Conservation (phyloP, 73 alveolate species). For the Stentor coeruleus region DNA sequence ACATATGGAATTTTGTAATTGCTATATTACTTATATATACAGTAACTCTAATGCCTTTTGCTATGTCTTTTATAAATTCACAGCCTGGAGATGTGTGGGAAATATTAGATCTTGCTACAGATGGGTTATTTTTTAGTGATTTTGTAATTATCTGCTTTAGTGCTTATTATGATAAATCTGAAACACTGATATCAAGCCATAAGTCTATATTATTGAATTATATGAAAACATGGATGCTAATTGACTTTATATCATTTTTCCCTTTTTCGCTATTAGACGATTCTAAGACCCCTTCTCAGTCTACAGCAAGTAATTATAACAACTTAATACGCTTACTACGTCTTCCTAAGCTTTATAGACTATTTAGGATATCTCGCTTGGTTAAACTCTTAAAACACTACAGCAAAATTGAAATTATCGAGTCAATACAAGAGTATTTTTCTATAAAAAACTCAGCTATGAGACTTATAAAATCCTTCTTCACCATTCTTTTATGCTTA, state of each 20-base stretch:
- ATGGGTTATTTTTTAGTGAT: constrained; percentile 54
- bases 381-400: constrained; percentile 41
- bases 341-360: constrained; percentile 56
- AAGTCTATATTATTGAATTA: constrained; percentile 43
- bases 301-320: constrained; percentile 38
- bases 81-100: constrained; percentile 29
- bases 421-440: constrained; percentile 37
- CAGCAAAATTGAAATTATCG: constrained; percentile 35
- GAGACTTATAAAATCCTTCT: constrained; percentile 43
- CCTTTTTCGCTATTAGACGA: constrained; percentile 28
- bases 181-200: constrained; percentile 32
- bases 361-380: constrained; percentile 45
- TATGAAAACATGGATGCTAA: constrained; percentile 49
- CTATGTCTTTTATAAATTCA: constrained; percentile 42
- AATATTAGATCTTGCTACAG: constrained; percentile 37
- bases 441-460: constrained; percentile 47
- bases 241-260: constrained; percentile 54
- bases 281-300: not conserved
- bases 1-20: constrained; percentile 31
- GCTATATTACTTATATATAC: constrained; percentile 47
- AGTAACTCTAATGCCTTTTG: constrained; percentile 62
- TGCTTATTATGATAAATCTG: constrained; percentile 61
- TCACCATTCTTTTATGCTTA: constrained; percentile 28
- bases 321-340: constrained; percentile 43
- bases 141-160: constrained; percentile 52